These are phyloP conservation scores for Stropharia rugosoannulata DNA, from an alignment of 768 basidiomycete species.

Conservation along the genomic window DNA sequence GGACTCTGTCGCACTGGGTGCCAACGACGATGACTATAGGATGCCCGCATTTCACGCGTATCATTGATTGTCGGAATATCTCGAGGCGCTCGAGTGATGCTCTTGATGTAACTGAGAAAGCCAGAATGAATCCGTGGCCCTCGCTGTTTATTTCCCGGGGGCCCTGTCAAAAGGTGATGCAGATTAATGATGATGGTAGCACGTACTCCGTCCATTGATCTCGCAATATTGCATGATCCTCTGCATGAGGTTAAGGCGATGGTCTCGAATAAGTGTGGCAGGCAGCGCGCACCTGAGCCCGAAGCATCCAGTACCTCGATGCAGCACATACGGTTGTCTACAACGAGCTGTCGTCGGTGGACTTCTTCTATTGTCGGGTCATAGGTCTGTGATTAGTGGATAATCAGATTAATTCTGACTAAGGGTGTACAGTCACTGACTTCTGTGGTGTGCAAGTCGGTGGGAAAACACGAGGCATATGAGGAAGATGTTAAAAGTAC, in stretches of 20 bases:
- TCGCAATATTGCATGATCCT: slow-evolving; percentile 95
- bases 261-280: slow-evolving; percentile 15
- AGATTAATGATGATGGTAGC: not conserved
- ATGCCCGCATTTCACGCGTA: slow-evolving; percentile 81
- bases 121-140: slow-evolving; percentile 96
- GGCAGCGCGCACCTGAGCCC: slow-evolving; percentile 77
- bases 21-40: slow-evolving; percentile 94
- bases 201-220: slow-evolving; percentile 97
- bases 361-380: slow-evolving; percentile 99
- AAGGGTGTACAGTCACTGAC: slow-evolving; percentile 31
- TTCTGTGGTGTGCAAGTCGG: slow-evolving; percentile 39
- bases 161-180: slow-evolving; percentile 9
- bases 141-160: slow-evolving; percentile 50
- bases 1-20: slow-evolving; percentile 91
- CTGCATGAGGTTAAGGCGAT: slow-evolving; percentile 37
- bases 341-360: slow-evolving; percentile 92
- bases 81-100: slow-evolving; percentile 89
- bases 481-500: slow-evolving; percentile 8
- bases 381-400: slow-evolving; percentile 63
- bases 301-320: slow-evolving; percentile 97
- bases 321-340: slow-evolving; percentile 94
- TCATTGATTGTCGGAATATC: slow-evolving; percentile 87
- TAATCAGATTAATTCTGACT: slow-evolving; percentile 13
- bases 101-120: slow-evolving; percentile 95
- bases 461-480: slow-evolving; percentile 5